Conservation (phyloP, 257 asterid species). For the Ballota nigra region DNA sequence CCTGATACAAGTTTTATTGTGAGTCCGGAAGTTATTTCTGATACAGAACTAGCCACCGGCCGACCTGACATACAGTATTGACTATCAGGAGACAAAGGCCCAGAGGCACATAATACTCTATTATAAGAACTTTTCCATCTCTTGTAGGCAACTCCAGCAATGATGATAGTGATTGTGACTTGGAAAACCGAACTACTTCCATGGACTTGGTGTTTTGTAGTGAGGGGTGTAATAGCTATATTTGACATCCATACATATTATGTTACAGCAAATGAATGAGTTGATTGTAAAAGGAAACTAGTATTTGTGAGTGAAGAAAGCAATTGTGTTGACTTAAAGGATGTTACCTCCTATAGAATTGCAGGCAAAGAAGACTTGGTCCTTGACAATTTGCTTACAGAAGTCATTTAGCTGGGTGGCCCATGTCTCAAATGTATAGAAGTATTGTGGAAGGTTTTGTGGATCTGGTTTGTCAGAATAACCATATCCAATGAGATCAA, state of each 20-base stretch:
- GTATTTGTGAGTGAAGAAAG: too few species aligned
- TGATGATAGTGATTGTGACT: too few species aligned
- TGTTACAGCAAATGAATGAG: background rate
- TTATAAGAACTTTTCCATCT: too few species aligned
- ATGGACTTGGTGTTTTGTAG: too few species aligned
- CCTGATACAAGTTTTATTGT: background rate
- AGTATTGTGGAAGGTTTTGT: constrained; percentile 45
- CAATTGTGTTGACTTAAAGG: background rate
- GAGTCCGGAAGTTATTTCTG: too few species aligned
- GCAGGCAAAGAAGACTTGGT: constrained; percentile 76
- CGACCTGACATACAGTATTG: too few species aligned
- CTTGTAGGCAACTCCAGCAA: too few species aligned
- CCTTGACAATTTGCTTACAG: constrained; percentile 64
- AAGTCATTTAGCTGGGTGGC: constrained; percentile 88
- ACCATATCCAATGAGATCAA: constrained; percentile 95
- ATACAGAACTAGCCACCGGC: too few species aligned
- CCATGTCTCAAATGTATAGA: constrained; percentile 97
- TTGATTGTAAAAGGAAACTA: background rate
- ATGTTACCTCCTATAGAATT: constrained; percentile 91
- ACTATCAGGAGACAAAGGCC: too few species aligned
- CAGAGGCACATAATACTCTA: too few species aligned
- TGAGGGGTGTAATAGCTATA: too few species aligned
- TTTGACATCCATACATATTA: background rate
- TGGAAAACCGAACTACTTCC: too few species aligned
- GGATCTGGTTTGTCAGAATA: constrained; percentile 97